Percentiles rank a stretch among this genome's conserved stretches.
Conservation (phyloP, 257 asterid genomes). For the Thymus quinquecostatus region DNA sequence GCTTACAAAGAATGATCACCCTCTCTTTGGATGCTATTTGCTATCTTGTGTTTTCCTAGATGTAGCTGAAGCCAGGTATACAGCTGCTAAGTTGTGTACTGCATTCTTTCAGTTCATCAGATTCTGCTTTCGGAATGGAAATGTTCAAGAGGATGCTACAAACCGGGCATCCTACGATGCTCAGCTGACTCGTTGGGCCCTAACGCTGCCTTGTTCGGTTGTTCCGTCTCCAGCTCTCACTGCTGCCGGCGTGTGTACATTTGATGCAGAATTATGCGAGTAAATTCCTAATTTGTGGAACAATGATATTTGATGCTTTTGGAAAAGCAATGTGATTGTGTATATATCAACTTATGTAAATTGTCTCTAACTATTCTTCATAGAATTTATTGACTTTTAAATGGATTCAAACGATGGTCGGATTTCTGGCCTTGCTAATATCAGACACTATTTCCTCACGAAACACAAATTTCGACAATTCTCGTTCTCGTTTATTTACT, state of each 20-base stretch:
- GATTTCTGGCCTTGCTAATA: no score
- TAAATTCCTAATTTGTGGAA: slow-evolving; percentile 30
- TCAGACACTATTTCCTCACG: no score
- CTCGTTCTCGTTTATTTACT: no score
- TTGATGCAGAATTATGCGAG: slow-evolving; percentile 30
- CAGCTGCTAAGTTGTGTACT: slow-evolving; percentile 62
- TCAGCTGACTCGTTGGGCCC: slow-evolving; percentile 58
- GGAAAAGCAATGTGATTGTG: slow-evolving; percentile 31
- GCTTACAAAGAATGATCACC: slow-evolving; percentile 28
- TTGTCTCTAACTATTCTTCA: slow-evolving; percentile 6
- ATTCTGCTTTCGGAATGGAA: slow-evolving; percentile 97
- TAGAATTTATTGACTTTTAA: not conserved
- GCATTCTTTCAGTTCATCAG: slow-evolving; percentile 86
- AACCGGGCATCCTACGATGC: slow-evolving; percentile 92
- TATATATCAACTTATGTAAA: slow-evolving; percentile 29
- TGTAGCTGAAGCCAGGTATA: slow-evolving; percentile 44
- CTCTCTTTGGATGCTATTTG: slow-evolving; percentile 36
- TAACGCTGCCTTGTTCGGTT: slow-evolving; percentile 15
- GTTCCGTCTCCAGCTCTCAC: slow-evolving; percentile 11
- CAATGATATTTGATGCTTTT: slow-evolving; percentile 22
- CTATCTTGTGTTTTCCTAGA: slow-evolving; percentile 36
- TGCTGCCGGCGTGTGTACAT: slow-evolving; percentile 38
- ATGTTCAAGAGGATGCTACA: slow-evolving; percentile 97
- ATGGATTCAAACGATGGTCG: no score
- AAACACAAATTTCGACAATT: no score